Conservation (phyloP, 208 protist genomes). For the Angomonas deanei region DNA sequence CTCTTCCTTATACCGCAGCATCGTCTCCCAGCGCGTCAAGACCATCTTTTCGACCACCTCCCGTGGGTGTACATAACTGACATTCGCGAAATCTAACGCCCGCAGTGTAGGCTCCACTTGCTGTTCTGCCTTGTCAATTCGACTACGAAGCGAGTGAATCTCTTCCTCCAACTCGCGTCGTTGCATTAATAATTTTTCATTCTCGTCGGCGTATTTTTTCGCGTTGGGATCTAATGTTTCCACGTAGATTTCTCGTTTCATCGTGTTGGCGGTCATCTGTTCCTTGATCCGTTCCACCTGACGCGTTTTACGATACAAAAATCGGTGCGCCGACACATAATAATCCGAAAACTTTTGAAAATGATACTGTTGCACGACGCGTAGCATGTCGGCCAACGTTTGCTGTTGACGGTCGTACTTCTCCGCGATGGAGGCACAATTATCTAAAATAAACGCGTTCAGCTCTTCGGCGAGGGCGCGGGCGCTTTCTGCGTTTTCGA, state of each 20-base stretch:
- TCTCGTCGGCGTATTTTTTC: conserved; percentile 69
- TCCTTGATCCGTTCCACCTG: conserved; percentile 61
- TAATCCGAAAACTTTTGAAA: conserved; percentile 87
- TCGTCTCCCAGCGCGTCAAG: conserved; percentile 70
- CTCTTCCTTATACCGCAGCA: conserved; percentile 68
- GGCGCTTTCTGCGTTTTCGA: conserved; percentile 71
- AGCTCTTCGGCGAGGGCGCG: conserved; percentile 68
- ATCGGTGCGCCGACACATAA: conserved; percentile 79
- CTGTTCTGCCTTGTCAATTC: conserved; percentile 56
- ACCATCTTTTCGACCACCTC: conserved; percentile 81
- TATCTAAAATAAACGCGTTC: conserved; percentile 88
- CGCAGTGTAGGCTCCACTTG: conserved; percentile 69
- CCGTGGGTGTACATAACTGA: conserved; percentile 70
- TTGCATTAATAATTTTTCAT: conserved; percentile 40
- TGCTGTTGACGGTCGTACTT: conserved; percentile 88
- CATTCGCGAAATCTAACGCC: conserved; percentile 59
- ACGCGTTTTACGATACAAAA: conserved; percentile 81
- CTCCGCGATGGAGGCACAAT: conserved; percentile 77
- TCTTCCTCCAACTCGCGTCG: conserved; percentile 65
- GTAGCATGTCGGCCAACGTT: conserved; percentile 69
- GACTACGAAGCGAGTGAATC: conserved; percentile 51
- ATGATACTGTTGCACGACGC: conserved; percentile 80
- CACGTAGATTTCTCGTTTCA: conserved; percentile 62
- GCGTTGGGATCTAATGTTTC: conserved; percentile 71
- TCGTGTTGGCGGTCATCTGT: conserved; percentile 65